These are phyloP conservation scores for Lodderomyces parapsilosis DNA, from an alignment of 1,139 yeast species.

Conservation along the genomic window DNA sequence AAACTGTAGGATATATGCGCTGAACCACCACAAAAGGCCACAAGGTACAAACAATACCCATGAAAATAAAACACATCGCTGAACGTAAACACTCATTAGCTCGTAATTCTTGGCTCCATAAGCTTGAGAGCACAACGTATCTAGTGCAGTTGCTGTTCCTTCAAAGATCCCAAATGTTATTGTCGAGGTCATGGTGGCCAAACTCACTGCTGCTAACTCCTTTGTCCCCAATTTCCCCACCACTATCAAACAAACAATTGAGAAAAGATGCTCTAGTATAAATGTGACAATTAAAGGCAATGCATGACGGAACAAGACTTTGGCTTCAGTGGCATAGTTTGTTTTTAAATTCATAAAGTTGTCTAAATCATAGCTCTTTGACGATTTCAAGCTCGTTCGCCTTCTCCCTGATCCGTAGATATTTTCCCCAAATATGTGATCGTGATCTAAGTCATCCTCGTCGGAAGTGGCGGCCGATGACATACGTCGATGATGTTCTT, in stretches of 20 bases:
- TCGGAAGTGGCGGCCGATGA: conserved; percentile 34
- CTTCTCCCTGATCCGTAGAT: conserved; percentile 16
- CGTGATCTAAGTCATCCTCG: conserved; percentile 14
- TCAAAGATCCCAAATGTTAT: conserved; percentile 82
- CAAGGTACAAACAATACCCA: conserved; percentile 58
- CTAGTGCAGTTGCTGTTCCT: conserved; percentile 85
- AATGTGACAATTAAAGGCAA: conserved; percentile 68
- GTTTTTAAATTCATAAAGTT: conserved; percentile 43
- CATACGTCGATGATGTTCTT: conserved; percentile 64
- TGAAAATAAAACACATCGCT: conserved; percentile 61
- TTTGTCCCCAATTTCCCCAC: conserved; percentile 73
- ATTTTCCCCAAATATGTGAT: conserved; percentile 5
- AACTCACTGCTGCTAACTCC: conserved; percentile 77
- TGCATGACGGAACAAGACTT: conserved; percentile 52
- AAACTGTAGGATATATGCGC: conserved; percentile 50
- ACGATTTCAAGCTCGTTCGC: conserved; percentile 10
- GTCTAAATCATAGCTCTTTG: conserved; percentile 2
- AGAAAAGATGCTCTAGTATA: conserved; percentile 67
- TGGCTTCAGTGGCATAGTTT: conserved; percentile 44
- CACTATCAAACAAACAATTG: conserved; percentile 66
- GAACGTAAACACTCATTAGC: conserved; percentile 63
- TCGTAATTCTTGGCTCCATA: conserved; percentile 67
- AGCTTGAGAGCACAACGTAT: conserved; percentile 84
- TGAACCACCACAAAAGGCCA: conserved; percentile 63
- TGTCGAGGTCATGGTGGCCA: conserved; percentile 86